Base-by-base conservation (phyloP, 352 stramenopile genomes). In the Pseudoperonospora humuli region DNA sequence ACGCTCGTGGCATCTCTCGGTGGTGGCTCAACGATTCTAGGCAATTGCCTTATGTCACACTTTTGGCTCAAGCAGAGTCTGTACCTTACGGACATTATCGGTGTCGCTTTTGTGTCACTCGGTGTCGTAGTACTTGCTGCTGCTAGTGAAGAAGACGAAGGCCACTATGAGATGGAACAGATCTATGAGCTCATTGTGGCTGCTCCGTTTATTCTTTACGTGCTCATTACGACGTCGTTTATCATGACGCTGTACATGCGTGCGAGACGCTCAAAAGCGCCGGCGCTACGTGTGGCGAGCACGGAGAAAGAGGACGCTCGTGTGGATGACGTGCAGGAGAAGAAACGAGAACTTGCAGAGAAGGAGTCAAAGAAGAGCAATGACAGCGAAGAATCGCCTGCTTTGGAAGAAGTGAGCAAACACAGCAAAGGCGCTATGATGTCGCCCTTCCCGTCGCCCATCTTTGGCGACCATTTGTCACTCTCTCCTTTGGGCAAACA, bases 61-160 rank as follows among this genome's bases (percentile, higher is more conserved):
- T 91, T 90, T 50, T 91, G 76, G 76, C 69, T 90, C 43, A 90
- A 91, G 52, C 76, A 93, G 58, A 83, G 66, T 47, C 48, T 93
- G 23, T 91, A 91, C 59, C 66, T 87, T 36, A 93, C 78, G 32
- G 81, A 93, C 52, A 74, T 93, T 25, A 40, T 78, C 13, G 81
- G 81, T 39, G 79, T 91, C 8, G 47, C 60, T 13, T 63, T 90
- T 18, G 79, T 93, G 44, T 88, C 78, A 5, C 45, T 87, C 3
- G 78, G 81, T 18, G 81, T 93, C 35, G 64, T 91, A 21, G 75
- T 88, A 31, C 60, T 93, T n/a, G 78, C 81, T 7, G 67, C 71
- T 1, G 77, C 78, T 2, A 84, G 65, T 46, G 68, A 83, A 21
- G 71, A 83, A 31, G 73, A 87, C 38, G 62, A 76, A 31, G 73